Evolutionary conservation across 306 rosid species (phyloP), one percentile per base, ranked within the genome.

Genomic region (Sicyos baderoa): DNA sequence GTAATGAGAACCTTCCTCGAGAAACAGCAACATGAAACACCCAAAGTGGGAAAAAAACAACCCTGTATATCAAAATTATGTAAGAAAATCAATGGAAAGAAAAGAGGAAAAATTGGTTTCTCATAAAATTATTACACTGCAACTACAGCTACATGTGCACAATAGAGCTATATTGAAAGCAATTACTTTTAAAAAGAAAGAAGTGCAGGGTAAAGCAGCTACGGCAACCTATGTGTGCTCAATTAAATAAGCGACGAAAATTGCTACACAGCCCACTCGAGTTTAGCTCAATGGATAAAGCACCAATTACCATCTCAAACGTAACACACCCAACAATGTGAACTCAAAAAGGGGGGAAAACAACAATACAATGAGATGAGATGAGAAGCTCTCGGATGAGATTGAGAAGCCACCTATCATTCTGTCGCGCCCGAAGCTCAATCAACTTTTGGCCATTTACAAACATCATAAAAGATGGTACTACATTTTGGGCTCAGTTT

Each of bases 1-100:
- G 99, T 75, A 94, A 75, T 75, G 99, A 94, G 84, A 94, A 94
- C 77, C 99, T 85, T 85, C 97, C 99, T 59, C 99, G 91, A 71
- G 99, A 86, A 77, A 86, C 97, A 78, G 85, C 79, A 14, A 83
- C 92, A 79, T 94, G 99, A 81, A 94, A 94, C 77, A 82, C 77
- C 99, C 99, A 94, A 71, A 94, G 88, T 12, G 97, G 99, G 29
- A 76, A 80, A 84, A 94, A 94, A 70, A 90, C 66, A 68, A 78
- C 29, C 99, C 99, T 94, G 86, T 74, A 74, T 51, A 51, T 75
- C 61, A 72, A 74, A 77, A 71, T 1, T 1, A 17, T 42, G 16
- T 7, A 14, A 29, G 16, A 17, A 61, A 61, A 50, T 16, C 77
- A 40, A 81, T 32, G 70, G 48, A 74, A 44, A 68, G 58, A 23